These are phyloP conservation scores for Byssoonygena ceratinophila DNA, from an alignment of 2,329 filamentous ascomycete genomes.

Conservation along the genomic window DNA sequence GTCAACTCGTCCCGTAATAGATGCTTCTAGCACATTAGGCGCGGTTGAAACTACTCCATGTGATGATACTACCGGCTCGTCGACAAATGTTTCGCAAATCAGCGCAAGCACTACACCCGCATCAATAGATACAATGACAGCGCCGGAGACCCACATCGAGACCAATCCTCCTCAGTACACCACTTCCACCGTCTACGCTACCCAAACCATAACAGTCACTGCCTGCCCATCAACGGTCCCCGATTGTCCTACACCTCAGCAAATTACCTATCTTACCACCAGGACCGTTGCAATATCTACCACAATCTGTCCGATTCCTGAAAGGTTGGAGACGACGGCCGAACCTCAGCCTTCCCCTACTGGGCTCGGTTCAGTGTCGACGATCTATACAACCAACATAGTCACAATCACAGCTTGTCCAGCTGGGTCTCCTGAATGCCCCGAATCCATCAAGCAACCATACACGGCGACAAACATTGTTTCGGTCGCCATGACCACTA, in stretches of 20 bases:
- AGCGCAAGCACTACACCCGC: not conserved
- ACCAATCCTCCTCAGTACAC: not conserved
- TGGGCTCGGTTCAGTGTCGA: not conserved
- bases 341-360: not conserved
- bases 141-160: not conserved
- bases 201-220: not conserved
- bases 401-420: not conserved
- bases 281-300: not conserved
- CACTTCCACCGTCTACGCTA: not conserved
- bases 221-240: not conserved
- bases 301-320: not conserved
- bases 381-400: not conserved
- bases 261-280: not conserved
- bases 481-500: not conserved
- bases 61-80: not conserved
- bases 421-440: not conserved
- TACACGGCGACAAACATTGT: not conserved
- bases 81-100: not conserved
- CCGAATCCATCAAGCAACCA: not conserved
- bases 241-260: not conserved
- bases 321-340: not conserved
- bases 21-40: not conserved
- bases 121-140: not conserved
- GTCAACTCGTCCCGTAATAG: not conserved
- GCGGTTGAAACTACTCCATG: not conserved